Percentiles rank a stretch among this genome's conserved stretches.
These are phyloP conservation scores for Blastobotrys apis DNA, from an alignment of 1,139 yeast genomes.

Conservation along the genomic window DNA sequence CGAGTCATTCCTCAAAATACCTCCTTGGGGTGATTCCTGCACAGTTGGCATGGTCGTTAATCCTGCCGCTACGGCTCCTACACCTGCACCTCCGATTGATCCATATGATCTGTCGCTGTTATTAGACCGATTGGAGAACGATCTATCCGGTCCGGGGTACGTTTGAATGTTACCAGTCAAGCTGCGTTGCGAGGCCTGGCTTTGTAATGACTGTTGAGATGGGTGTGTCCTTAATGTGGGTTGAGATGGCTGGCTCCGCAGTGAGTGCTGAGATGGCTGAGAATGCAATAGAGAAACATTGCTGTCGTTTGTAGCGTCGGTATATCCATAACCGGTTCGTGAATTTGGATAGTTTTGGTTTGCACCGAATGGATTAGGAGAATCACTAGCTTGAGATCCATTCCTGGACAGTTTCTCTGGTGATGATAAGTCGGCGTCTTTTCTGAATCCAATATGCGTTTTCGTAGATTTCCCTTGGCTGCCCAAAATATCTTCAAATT, in stretches of 20 bases:
- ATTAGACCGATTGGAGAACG: constrained; percentile 1
- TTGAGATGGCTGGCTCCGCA: not conserved
- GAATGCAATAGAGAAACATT: not conserved
- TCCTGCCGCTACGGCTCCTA: not conserved
- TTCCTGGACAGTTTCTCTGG: not conserved
- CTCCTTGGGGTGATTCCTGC: not conserved
- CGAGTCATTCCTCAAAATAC: constrained; percentile 1
- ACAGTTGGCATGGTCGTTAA: constrained; percentile 4
- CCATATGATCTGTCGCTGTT: constrained; percentile 1
- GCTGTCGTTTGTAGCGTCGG: constrained; percentile 3
- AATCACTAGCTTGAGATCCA: not conserved
- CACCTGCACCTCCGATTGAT: constrained; percentile 4
- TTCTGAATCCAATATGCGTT: constrained; percentile 10
- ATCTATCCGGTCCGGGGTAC: constrained; percentile 7
- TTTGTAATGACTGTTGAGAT: not conserved
- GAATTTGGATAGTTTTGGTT: not conserved
- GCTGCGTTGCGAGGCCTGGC: not conserved
- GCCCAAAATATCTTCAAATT: constrained; percentile 15
- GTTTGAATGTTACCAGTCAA: too few species aligned
- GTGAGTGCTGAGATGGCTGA: not conserved
- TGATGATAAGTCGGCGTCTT: constrained; percentile 4
- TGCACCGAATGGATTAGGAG: constrained; percentile 11
- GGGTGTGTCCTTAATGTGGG: not conserved
- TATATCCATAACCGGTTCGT: constrained; percentile 14
- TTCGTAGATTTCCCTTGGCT: constrained; percentile 9